Evolutionary conservation across 1,284 basidiomycete species (phyloP), one percentile per base, ranked within the genome.

Genomic region (Leccinum griseonigrum): DNA sequence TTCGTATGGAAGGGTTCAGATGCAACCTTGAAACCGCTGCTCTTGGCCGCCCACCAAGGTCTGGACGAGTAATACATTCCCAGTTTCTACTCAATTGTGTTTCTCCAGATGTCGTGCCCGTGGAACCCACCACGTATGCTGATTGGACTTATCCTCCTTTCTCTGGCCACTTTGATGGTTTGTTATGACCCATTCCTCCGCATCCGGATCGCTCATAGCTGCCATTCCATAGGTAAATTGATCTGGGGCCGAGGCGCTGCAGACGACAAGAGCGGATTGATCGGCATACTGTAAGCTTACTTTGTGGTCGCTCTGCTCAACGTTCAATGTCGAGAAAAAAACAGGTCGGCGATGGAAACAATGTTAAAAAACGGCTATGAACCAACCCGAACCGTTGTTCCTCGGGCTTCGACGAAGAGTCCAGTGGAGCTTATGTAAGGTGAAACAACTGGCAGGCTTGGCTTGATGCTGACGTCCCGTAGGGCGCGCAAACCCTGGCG

Each of bases 41-140:
- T 91, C 40, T 73, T 92, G 40, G 80, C 83, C 18, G 87, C 80
- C 1, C 89, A 91, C 69, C 86, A 90, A 77, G 87, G 85, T 80
- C 58, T 63, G 69, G 52, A 48, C 32, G n/a, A 51, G 29, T 16
- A n/a, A 31, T 40, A 4, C 16, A 14, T 8, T 54, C 32, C 54
- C 28, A n/a, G 16, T 58, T 22, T 64, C 18, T 0, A 62, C 31
- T 46, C 29, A 4, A 11, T 43, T 52, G 46, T 22, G 11, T 28
- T 53, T 50, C 11, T 54, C n/a, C n/a, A 80, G 85, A 87, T 67
- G 83, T 83, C 40, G 84, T 85, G 1, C 84, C 85, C 22, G 84
- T 85, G 3, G 79, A 87, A 59, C 77, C 79, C 28, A 75, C 81
- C 54, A 83, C 85, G 3, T 72, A 81, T 13, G 78, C 77, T 56